These are phyloP conservation scores for Umbelopsis sp. DNA, from an alignment of 192 early-diverging fungal species.

Conservation along the genomic window DNA sequence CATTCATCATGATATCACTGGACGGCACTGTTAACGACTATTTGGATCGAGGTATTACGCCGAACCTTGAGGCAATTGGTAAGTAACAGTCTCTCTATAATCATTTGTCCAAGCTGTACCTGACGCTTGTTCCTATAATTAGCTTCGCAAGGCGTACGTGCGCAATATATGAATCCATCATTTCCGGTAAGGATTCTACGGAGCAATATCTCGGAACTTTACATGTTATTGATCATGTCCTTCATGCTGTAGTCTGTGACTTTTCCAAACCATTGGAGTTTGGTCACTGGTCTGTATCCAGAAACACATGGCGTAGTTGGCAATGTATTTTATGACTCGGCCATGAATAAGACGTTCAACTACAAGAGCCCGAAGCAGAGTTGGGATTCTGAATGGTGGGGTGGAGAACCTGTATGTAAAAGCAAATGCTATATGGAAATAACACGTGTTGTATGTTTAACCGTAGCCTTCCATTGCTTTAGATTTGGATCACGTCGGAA, in stretches of 20 bases:
- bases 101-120: no score
- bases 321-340: slow-evolving; percentile 80
- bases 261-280: slow-evolving; percentile 92
- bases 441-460: neutral
- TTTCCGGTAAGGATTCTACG: slow-evolving; percentile 56
- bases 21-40: slow-evolving; percentile 90
- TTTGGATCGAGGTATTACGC: slow-evolving; percentile 73
- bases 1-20: slow-evolving; percentile 80
- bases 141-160: slow-evolving; percentile 55
- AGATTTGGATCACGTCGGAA: slow-evolving; percentile 90
- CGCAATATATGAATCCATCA: slow-evolving; percentile 68
- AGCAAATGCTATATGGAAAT: neutral
- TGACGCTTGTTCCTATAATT: neutral
- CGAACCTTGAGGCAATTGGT: slow-evolving; percentile 68
- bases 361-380: slow-evolving; percentile 71
- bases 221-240: neutral
- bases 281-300: slow-evolving; percentile 91
- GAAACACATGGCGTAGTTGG: slow-evolving; percentile 91
- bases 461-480: neutral
- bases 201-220: neutral
- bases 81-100: slow-evolving; percentile 40
- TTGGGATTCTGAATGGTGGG: slow-evolving; percentile 82
- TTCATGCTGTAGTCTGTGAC: slow-evolving; percentile 59
- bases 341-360: slow-evolving; percentile 73
- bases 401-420: slow-evolving; percentile 76